Base-by-base conservation (phyloP, 108 stramenopile genomes). In the Heterococcus sp. region DNA sequence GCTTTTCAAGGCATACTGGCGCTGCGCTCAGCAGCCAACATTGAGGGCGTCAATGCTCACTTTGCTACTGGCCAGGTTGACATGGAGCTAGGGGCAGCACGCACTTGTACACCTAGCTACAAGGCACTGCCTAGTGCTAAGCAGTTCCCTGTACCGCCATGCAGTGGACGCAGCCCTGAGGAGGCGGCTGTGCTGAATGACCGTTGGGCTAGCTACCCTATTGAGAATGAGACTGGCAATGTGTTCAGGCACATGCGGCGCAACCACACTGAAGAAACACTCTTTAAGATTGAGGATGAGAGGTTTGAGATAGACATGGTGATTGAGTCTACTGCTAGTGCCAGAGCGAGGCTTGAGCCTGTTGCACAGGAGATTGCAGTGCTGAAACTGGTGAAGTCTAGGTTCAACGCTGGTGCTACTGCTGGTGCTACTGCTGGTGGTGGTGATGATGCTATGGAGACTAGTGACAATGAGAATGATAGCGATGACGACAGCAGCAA, bases 251-350 rank as follows among this genome's bases (percentile, higher is more conserved):
- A 98, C 77, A 94, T 96, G 93, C 93, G 97, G 32, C 92, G 94
- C 40, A 98, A 97, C 84, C 91, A 91, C 40, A 92, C 93, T 84
- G 98, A 99, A 73, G 97, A 99, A 74, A 88, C 91, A 1, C 89
- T 99, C 2, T 99, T 98, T 86, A 90, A 94, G 38, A 90, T 89
- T 69, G 98, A 99, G 84, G 98, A 99, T 85, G 97, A 98, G 87
- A 89, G 96, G n/a, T 95, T 90, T 83, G 98, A 99, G 88, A 91
- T 98, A 33, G 98, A 99, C 84, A 96, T 97, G 94, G 94, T 96
- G 35, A 96, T 98, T 66, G 98, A 97, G 75, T 87, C 93, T 0
- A 97, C 95, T 81, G 74, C 87, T 8, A 73, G 85, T 40, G 92
- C 95, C n/a, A 92, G 97, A 87, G 86, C 90, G 1, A 84, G 91